phyloP scores from a whole-genome alignment of 768 basidiomycete species.

The Lentinula detonsa region DNA sequence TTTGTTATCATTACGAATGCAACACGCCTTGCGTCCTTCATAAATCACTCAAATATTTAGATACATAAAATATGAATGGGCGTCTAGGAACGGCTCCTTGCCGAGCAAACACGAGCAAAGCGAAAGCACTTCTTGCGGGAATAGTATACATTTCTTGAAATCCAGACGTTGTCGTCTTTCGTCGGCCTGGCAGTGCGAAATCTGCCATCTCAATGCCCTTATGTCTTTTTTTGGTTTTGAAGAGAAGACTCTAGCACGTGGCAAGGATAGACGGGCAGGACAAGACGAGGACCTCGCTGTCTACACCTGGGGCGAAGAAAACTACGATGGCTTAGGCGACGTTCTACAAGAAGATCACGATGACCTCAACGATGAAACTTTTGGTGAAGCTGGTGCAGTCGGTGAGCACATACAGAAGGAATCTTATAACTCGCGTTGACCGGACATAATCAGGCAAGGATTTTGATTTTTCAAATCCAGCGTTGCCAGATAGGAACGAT shows the following conservation, averaged over 20 bases:
- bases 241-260: slow-evolving; percentile 54
- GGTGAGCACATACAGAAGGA: slow-evolving; percentile 37
- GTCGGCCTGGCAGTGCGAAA: neutral
- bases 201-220: slow-evolving; percentile 24
- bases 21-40: too few relatives aligned
- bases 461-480: slow-evolving; percentile 74
- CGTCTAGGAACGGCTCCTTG: neutral
- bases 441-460: slow-evolving; percentile 60
- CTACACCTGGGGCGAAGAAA: slow-evolving; percentile 89
- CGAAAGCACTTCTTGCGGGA: neutral
- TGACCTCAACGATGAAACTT: slow-evolving; percentile 96
- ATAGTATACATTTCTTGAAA: neutral
- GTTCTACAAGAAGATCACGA: slow-evolving; percentile 85
- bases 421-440: neutral
- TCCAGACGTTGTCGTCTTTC: neutral
- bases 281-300: slow-evolving; percentile 77
- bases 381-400: slow-evolving; percentile 64
- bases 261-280: slow-evolving; percentile 51
- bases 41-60: too few relatives aligned
- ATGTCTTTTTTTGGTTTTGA: slow-evolving; percentile 85
- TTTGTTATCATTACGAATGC: too few relatives aligned
- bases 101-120: neutral
- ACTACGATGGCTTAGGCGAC: slow-evolving; percentile 86
- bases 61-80: neutral
- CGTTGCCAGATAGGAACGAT: slow-evolving; percentile 25